A percentile compares a stretch with the other conserved stretches of the same genome.
Conservation (phyloP, 2,329 filamentous ascomycete species). For the Cladosporium sp. region DNA sequence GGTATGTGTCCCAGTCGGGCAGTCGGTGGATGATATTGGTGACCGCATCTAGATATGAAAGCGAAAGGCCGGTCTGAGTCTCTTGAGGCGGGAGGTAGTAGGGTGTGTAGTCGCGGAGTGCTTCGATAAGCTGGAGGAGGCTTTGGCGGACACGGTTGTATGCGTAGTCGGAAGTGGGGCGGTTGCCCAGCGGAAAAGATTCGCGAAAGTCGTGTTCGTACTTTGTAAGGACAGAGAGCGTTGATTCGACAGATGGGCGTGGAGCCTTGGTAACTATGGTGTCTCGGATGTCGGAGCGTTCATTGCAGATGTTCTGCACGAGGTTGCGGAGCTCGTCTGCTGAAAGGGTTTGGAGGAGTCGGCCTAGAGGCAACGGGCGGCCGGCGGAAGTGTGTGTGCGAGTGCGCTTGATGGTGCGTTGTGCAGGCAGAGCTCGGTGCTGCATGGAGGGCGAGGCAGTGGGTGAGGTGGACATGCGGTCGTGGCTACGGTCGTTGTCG, state of each 20-base stretch:
- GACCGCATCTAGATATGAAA: conserved; percentile 82
- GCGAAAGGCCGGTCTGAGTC: conserved; percentile 70
- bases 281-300: conserved; percentile 75
- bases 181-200: conserved; percentile 78
- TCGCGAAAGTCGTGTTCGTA: conserved; percentile 74
- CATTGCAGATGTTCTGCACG: conserved; percentile 85
- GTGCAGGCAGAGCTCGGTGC: conserved; percentile 54
- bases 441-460: conserved; percentile 71
- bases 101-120: conserved; percentile 87
- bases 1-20: conserved; percentile 82
- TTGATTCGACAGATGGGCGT: conserved; percentile 75
- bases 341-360: conserved; percentile 91
- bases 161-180: conserved; percentile 81
- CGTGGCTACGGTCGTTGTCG: conserved; percentile 56
- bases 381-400: conserved; percentile 61
- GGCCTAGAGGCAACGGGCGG: conserved; percentile 58
- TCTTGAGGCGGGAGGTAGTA: conserved; percentile 93
- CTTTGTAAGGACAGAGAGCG: conserved; percentile 69
- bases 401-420: conserved; percentile 60
- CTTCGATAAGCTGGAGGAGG: conserved; percentile 74
- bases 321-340: conserved; percentile 76
- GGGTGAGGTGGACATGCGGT: conserved; percentile 87
- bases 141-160: conserved; percentile 87
- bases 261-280: conserved; percentile 82
- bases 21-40: conserved; percentile 85